These are phyloP conservation scores for Neocatenulostroma microsporum DNA, from an alignment of 2,329 filamentous ascomycete genomes.

Conservation along the genomic window DNA sequence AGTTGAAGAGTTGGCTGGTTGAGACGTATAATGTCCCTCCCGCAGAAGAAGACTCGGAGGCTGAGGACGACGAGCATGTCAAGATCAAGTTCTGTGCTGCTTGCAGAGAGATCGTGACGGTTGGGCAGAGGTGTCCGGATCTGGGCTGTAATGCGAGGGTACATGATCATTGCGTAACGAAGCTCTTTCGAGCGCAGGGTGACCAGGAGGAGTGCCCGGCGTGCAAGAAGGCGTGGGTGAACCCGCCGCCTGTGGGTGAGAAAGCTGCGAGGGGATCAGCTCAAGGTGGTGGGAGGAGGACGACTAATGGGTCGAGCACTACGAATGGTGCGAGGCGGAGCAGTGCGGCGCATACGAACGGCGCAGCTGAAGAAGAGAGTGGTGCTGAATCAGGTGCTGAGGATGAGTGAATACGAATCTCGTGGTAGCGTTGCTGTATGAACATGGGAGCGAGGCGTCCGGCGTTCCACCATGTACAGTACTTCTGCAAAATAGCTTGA, in stretches of 20 bases:
- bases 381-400: slow-evolving; percentile 12
- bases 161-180: slow-evolving; percentile 67
- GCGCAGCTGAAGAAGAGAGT: slow-evolving; percentile 12
- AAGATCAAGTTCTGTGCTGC: slow-evolving; percentile 81
- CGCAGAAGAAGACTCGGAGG: slow-evolving; percentile 43
- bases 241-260: slow-evolving; percentile 47
- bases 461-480: too few relatives aligned
- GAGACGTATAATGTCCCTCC: slow-evolving; percentile 78
- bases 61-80: slow-evolving; percentile 45
- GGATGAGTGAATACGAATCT: not conserved
- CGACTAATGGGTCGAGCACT: slow-evolving; percentile 12
- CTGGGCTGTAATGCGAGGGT: slow-evolving; percentile 61
- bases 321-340: slow-evolving; percentile 11
- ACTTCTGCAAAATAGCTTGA: too few relatives aligned
- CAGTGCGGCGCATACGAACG: too few relatives aligned
- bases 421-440: too few relatives aligned
- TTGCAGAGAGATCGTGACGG: slow-evolving; percentile 82
- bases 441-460: slow-evolving; percentile 17
- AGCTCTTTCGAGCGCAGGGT: slow-evolving; percentile 60
- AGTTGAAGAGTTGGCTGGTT: slow-evolving; percentile 75
- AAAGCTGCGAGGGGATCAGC: slow-evolving; percentile 40
- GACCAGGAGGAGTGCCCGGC: slow-evolving; percentile 56
- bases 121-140: slow-evolving; percentile 68
- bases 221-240: slow-evolving; percentile 47
- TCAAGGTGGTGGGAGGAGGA: slow-evolving; percentile 10